phyloP scores from a whole-genome alignment of 345 rosid genomes.

The Jatropha curcas region DNA sequence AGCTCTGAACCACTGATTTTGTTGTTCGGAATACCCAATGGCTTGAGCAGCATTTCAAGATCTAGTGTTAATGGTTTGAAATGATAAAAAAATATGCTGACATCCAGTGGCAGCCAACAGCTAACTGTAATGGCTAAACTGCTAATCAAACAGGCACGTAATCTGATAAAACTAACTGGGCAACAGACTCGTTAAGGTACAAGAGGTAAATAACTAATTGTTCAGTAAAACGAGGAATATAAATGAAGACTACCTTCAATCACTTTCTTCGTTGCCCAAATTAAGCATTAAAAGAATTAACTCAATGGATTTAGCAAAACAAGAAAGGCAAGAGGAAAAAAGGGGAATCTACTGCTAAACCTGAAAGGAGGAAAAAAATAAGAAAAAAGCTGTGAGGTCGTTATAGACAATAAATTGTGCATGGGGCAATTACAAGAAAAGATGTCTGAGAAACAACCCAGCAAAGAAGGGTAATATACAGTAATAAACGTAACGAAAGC shows the following conservation, averaged over 20 bases:
- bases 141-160: too few species aligned
- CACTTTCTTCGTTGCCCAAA: constrained; percentile 19
- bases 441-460: constrained; percentile 29
- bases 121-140: too few species aligned
- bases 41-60: too few species aligned
- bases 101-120: too few species aligned
- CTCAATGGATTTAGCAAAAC: constrained; percentile 26
- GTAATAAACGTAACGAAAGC: constrained; percentile 41
- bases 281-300: constrained; percentile 22
- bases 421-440: constrained; percentile 19
- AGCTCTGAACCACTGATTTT: too few species aligned
- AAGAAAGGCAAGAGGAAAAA: constrained; percentile 20
- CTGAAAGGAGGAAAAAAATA: constrained; percentile 14
- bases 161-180: constrained; percentile 13
- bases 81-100: too few species aligned
- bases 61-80: too few species aligned
- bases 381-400: constrained; percentile 27
- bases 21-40: too few species aligned
- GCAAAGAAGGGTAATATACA: constrained; percentile 34
- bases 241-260: constrained; percentile 16
- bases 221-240: background rate
- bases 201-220: constrained; percentile 4
- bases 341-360: constrained; percentile 17
- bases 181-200: background rate
- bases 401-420: constrained; percentile 40